These are phyloP conservation scores for Boletus rubroflammeus DNA, from an alignment of 768 basidiomycete genomes.

Conservation along the genomic window DNA sequence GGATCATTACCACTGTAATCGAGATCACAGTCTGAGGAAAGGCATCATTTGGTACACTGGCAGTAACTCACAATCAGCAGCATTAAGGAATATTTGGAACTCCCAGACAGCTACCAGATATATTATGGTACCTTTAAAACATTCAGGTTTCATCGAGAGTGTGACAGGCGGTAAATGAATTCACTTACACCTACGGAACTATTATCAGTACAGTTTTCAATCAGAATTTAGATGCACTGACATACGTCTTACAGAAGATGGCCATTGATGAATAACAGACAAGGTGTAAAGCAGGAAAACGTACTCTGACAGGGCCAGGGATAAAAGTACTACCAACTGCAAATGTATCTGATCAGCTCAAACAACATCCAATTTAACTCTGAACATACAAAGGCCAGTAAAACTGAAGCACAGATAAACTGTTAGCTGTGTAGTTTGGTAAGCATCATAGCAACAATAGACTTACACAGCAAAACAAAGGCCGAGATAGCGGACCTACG, in stretches of 20 bases:
- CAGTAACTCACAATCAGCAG: neutral
- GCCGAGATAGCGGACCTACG: neutral
- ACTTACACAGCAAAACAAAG: neutral
- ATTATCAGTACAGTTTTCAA: too few species aligned
- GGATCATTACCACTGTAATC: neutral
- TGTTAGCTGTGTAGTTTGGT: too few species aligned
- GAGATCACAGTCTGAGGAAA: neutral
- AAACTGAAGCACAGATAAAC: too few species aligned
- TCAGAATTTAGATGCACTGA: too few species aligned
- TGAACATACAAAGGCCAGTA: too few species aligned
- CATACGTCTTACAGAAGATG: too few species aligned
- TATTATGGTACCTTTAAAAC: neutral
- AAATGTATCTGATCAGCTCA: neutral
- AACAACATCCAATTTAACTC: too few species aligned
- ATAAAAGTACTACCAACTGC: neutral
- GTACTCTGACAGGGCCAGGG: neutral
- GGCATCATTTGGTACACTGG: too few species aligned
- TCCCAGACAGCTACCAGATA: neutral
- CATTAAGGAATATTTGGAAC: conserved; percentile 1
- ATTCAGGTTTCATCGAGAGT: neutral
- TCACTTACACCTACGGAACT: neutral
- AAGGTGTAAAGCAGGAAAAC: too few species aligned
- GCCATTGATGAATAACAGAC: too few species aligned
- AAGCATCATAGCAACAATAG: neutral
- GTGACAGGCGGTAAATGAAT: too few species aligned